Evolutionary conservation across 2,329 filamentous ascomycete genomes (phyloP).

Genomic region (Colletotrichum aenigma): DNA sequence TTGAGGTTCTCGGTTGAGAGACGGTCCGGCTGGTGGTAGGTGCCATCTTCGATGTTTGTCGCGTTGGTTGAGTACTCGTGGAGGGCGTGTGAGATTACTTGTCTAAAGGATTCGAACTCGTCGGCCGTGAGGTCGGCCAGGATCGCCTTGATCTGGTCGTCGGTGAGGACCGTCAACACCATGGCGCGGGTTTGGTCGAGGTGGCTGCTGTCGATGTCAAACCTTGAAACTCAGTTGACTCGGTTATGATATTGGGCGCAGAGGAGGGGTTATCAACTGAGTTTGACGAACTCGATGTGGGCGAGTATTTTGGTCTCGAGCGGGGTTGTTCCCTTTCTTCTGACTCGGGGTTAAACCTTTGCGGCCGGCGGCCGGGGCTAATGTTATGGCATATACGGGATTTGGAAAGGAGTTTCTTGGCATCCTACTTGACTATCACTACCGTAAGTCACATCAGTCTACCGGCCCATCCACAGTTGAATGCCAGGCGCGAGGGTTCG

Average conservation of each 20-base stretch:
- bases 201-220: not conserved
- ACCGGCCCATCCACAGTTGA: not conserved
- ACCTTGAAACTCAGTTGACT: constrained; percentile 20
- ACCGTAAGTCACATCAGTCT: not conserved
- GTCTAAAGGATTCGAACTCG: constrained; percentile 58
- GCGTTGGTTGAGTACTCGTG: constrained; percentile 66
- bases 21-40: constrained; percentile 61
- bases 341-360: constrained; percentile 4
- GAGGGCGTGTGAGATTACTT: constrained; percentile 53
- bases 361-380: not conserved
- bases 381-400: not conserved
- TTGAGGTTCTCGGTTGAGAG: constrained; percentile 50
- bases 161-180: constrained; percentile 63
- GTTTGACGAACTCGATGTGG: not conserved
- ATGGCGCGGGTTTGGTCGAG: constrained; percentile 35
- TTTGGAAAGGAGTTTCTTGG: not conserved
- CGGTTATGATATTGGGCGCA: not conserved
- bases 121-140: constrained; percentile 57
- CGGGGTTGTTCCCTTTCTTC: constrained; percentile 2
- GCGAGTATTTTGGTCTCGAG: not conserved
- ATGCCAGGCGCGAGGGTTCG: not conserved
- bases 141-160: constrained; percentile 58
- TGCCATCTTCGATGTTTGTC: constrained; percentile 42
- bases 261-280: not conserved
- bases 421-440: not conserved